phyloP scores from a whole-genome alignment of 1,139 yeast species.

The Pichia sp. region DNA sequence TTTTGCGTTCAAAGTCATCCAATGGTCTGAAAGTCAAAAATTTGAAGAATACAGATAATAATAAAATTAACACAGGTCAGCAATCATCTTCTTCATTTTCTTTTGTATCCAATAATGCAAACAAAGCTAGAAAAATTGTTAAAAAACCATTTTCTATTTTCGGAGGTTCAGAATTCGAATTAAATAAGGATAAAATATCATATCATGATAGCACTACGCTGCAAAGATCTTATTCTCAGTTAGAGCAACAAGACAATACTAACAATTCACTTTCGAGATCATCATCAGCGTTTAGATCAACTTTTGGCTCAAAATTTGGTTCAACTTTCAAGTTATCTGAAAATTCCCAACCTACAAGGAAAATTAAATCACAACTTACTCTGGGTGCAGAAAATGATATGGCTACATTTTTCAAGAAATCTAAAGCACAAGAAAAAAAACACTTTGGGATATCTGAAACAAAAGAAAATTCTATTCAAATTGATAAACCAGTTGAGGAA shows the following conservation, averaged over 20 bases:
- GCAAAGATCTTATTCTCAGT: slow-evolving; percentile 9
- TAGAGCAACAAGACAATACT: background rate
- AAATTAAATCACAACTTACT: slow-evolving; percentile 14
- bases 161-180: background rate
- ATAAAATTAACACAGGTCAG: background rate
- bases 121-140: slow-evolving; percentile 20
- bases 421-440: slow-evolving; percentile 13
- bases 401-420: slow-evolving; percentile 15
- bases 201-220: slow-evolving; percentile 11
- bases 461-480: background rate
- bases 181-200: background rate
- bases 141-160: slow-evolving; percentile 12
- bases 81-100: background rate
- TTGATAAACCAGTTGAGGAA: slow-evolving; percentile 1
- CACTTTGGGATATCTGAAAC: slow-evolving; percentile 8
- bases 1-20: slow-evolving; percentile 25
- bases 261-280: slow-evolving; percentile 8
- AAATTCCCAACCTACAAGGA: slow-evolving; percentile 1
- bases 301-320: slow-evolving; percentile 4
- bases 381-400: slow-evolving; percentile 12
- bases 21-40: slow-evolving; percentile 13
- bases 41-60: background rate
- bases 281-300: slow-evolving; percentile 6
- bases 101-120: slow-evolving; percentile 6
- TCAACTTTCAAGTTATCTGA: too few relatives aligned